Conservation (phyloP, 2,329 filamentous ascomycete species). For the Leptographium flavum region DNA sequence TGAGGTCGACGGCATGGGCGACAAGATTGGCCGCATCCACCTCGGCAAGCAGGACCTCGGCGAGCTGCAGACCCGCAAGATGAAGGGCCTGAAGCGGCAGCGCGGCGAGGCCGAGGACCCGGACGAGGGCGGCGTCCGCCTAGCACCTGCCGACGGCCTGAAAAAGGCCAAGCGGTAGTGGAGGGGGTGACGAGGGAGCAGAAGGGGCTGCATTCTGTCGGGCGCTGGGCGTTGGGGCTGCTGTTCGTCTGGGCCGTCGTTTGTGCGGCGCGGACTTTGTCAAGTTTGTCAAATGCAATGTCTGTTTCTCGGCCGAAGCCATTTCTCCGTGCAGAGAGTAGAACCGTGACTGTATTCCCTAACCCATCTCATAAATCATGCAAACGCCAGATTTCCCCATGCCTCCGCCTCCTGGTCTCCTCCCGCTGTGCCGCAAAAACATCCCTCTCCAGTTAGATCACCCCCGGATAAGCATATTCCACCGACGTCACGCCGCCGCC, state of each 20-base stretch:
- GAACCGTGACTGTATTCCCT: too few species aligned
- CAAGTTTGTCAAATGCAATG: too few species aligned
- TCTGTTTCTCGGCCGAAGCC: too few species aligned
- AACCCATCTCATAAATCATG: neutral
- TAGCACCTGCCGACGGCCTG: constrained; percentile 16
- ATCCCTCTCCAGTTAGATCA: neutral
- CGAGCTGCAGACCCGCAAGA: constrained; percentile 88
- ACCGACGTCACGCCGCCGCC: neutral
- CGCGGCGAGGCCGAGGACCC: constrained; percentile 38
- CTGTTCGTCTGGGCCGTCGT: too few species aligned
- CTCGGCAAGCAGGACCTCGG: constrained; percentile 78
- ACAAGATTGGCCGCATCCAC: constrained; percentile 92
- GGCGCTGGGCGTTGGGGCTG: too few species aligned
- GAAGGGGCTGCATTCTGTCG: too few species aligned
- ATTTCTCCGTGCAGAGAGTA: too few species aligned
- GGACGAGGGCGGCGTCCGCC: neutral
- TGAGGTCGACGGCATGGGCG: constrained; percentile 76
- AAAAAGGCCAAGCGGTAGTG: constrained; percentile 22
- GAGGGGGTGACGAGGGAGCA: neutral
- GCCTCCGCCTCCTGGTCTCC: neutral
- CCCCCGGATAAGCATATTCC: neutral
- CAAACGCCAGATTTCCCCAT: neutral
- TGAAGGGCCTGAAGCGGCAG: constrained; percentile 92
- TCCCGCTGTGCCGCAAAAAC: neutral
- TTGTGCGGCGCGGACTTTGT: too few species aligned